Base-by-base conservation (phyloP, 495 filamentous ascomycete species). In the Bathelium albidoporum region DNA sequence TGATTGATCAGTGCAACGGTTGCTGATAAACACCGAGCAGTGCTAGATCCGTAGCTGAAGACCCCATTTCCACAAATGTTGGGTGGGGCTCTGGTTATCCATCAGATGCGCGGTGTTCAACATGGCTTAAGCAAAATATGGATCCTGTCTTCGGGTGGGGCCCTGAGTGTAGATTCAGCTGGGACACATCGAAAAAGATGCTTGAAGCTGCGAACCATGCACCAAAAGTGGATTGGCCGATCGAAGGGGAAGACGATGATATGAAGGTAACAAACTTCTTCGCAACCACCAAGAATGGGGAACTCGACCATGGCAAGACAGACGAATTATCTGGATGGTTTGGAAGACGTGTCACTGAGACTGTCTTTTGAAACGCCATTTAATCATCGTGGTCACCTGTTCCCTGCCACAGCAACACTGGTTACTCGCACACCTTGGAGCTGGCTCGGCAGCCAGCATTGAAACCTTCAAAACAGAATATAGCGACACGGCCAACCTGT, bases 81-180 rank as follows among this genome's bases (percentile, higher is more conserved):
- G 82, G 78, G 16, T 95, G 95, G 89, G 94, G 94, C 0, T 91
- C 87, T 16, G 94, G 94, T 1, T 98, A 98, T 73, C 94, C 94
- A 2, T 91, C 89, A 0, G 95, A 97, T 77, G 85, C 82, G 34
- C 83, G 87, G 65, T 92, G 89, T 69, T 83, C 87, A 20, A 73
- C 73, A 14, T 98, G 95, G 94, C 66, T 98, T 62, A 88, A 84
- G 75, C 76, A 73, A 41, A 90, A 89, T 66, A 96, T 96, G 87
- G 86, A 98, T 65, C 89, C 89, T 16, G 79, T 97, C 0, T 98
- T 97, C 77, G 94, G 94, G 16, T 98, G 95, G 95, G 90, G 91
- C 1, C 85, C 81, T 24, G 90, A 96, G 75, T 92, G 89, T 70
- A 81, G 94, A 36, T 97, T 97, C 65, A 94, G 90, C 70, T 98